phyloP scores from a whole-genome alignment of 140 eudicot species.

The Stevia rebaudiana region DNA sequence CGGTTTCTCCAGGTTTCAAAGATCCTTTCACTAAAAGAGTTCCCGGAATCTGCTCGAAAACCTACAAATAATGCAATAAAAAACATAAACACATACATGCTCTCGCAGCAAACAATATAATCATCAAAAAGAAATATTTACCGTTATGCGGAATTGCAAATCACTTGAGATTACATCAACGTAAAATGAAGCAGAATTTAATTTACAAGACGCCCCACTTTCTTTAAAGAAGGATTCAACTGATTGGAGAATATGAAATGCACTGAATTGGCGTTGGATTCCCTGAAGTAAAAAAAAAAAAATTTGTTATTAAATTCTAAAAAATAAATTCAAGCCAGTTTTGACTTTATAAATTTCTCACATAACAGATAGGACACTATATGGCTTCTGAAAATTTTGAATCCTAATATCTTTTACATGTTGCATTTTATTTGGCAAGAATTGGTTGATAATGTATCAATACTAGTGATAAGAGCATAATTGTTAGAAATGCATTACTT shows the following conservation, averaged over 20 bases:
- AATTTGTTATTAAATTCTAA: not conserved
- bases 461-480: not conserved
- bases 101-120: slow-evolving; percentile 4
- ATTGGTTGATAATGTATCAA: not conserved
- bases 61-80: slow-evolving; percentile 33
- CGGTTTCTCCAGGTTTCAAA: slow-evolving; percentile 49
- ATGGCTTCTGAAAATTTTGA: not conserved
- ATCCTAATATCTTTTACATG: not conserved
- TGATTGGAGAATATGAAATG: slow-evolving; percentile 67
- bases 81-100: slow-evolving; percentile 1
- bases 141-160: slow-evolving; percentile 56
- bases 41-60: slow-evolving; percentile 93
- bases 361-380: not conserved
- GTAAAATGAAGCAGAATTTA: slow-evolving; percentile 45
- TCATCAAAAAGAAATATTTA: slow-evolving; percentile 17
- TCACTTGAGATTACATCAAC: slow-evolving; percentile 54
- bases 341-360: not conserved
- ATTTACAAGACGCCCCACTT: slow-evolving; percentile 58
- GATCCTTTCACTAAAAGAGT: slow-evolving; percentile 84
- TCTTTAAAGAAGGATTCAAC: slow-evolving; percentile 55
- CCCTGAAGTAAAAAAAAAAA: slow-evolving; percentile 44
- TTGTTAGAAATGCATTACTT: not conserved
- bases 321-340: not conserved
- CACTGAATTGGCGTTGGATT: slow-evolving; percentile 70
- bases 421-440: not conserved